Conservation (phyloP, 352 stramenopile genomes). For the Pythium periplocum region DNA sequence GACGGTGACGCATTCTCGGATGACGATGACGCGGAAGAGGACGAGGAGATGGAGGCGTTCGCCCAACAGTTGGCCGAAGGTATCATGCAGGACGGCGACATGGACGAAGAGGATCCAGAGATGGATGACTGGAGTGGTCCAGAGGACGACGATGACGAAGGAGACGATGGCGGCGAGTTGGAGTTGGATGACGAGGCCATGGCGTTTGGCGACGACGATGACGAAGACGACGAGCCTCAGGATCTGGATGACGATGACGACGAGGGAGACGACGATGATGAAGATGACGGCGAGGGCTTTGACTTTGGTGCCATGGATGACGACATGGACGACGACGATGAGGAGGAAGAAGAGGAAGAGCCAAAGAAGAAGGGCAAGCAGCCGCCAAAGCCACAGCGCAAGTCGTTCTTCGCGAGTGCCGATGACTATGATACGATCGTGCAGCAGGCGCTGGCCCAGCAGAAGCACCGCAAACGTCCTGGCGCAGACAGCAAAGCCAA, state of each 20-base stretch:
- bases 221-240: slow-evolving; percentile 23
- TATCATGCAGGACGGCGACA: slow-evolving; percentile 81
- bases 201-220: slow-evolving; percentile 37
- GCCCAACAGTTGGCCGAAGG: slow-evolving; percentile 85
- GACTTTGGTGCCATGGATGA: slow-evolving; percentile 21
- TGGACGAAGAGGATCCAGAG: slow-evolving; percentile 76
- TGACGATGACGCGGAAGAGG: slow-evolving; percentile 59
- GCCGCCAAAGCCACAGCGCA: slow-evolving; percentile 44
- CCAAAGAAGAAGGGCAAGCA: slow-evolving; percentile 50
- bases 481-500: no score
- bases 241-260: slow-evolving; percentile 17
- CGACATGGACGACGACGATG: slow-evolving; percentile 29
- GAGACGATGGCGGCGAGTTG: slow-evolving; percentile 30
- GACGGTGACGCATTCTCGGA: slow-evolving; percentile 57
- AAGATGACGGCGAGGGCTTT: slow-evolving; percentile 12
- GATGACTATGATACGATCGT: slow-evolving; percentile 78
- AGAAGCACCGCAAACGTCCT: slow-evolving; percentile 20
- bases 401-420: slow-evolving; percentile 65
- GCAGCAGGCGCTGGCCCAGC: slow-evolving; percentile 53
- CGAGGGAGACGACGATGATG: slow-evolving; percentile 25
- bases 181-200: slow-evolving; percentile 22
- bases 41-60: slow-evolving; percentile 85
- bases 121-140: slow-evolving; percentile 59
- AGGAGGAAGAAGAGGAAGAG: slow-evolving; percentile 27
- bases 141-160: slow-evolving; percentile 38